A percentile compares a stretch with the other conserved stretches of the same genome.
These are phyloP conservation scores for Debaryomyces robertsiae DNA, from an alignment of 1,139 yeast genomes.

Conservation along the genomic window DNA sequence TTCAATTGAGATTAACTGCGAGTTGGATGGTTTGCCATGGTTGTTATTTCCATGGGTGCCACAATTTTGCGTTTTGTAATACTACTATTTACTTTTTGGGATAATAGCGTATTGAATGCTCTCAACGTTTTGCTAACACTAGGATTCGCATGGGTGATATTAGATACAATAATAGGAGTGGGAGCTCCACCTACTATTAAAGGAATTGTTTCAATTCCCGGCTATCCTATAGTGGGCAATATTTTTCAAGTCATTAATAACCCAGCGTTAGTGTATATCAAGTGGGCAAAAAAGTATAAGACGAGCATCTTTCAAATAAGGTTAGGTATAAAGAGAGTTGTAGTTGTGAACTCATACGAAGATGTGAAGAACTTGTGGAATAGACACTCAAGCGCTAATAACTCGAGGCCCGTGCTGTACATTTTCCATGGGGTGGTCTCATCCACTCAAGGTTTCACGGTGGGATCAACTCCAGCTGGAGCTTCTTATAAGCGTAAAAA, in stretches of 20 bases:
- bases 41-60: conserved; percentile 6
- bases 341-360: conserved; percentile 66
- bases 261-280: conserved; percentile 53
- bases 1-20: conserved; percentile 3
- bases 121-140: conserved; percentile 1
- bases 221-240: conserved; percentile 58
- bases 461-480: conserved; percentile 78
- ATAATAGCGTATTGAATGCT: conserved; percentile 6
- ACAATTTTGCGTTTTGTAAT: conserved; percentile 5
- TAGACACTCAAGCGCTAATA: conserved; percentile 52
- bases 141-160: conserved; percentile 10
- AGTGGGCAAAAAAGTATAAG: conserved; percentile 50
- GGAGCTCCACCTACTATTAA: conserved; percentile 29
- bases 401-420: conserved; percentile 66
- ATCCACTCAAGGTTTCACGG: conserved; percentile 62
- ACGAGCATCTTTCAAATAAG: conserved; percentile 59
- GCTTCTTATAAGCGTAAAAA: conserved; percentile 54
- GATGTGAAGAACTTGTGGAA: conserved; percentile 59
- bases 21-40: conserved; percentile 9
- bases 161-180: conserved; percentile 21
- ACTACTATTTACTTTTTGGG: conserved; percentile 10
- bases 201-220: conserved; percentile 46
- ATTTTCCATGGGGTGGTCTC: conserved; percentile 73
- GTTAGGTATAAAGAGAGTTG: conserved; percentile 56
- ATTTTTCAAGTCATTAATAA: conserved; percentile 48